Base-by-base conservation (phyloP, 2,329 filamentous ascomycete genomes). In the Apiospora aurea region DNA sequence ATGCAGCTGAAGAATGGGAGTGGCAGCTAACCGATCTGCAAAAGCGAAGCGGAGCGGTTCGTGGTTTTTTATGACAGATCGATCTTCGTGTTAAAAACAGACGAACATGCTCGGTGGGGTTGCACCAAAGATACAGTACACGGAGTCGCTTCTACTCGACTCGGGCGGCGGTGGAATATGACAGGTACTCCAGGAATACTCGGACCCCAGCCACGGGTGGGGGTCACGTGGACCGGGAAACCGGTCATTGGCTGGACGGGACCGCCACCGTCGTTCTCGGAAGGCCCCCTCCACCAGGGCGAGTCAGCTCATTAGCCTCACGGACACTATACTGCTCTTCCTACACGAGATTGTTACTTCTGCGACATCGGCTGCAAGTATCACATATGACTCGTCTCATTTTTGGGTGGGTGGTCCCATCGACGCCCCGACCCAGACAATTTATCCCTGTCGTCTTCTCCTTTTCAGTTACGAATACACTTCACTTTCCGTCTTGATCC, bases 201-300 rank as follows among this genome's bases (percentile, higher is more conserved):
- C 11, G 51, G 26, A 4, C 13, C 14, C 11, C 49, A 24, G 24
- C 41, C 41, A 43, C 8, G 34, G 2, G 51, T 34, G 41, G 34
- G 57, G 18, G 8, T 7, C 34, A 18, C 8, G 8, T 18, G 34
- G 29, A 41, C 57, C 57, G 10, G 34, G 8, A 64, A 41, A 64
- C 4, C 57, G 57, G 57, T 64, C 34, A 64, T 64, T 41, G 57
- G 57, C 34, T 64, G 34, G 18, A 41, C 57, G 57, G 57, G 34
- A 3, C 1, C 10, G 10, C 10, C 29, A 2, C 53, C 53, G 53
- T 61, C 29, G 8, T 11, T n/a, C 26, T 29, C 51, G 51, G 51
- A 7, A 7, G 6, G 26, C 13, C 14, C 26, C 26, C 14, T 6
- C 7, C 26, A 29, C 14, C 26, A n/a, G 14, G 29, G 18, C 29